Evolutionary conservation across 2,329 filamentous ascomycete species (phyloP).

Genomic region (Calonectria henricotiae): DNA sequence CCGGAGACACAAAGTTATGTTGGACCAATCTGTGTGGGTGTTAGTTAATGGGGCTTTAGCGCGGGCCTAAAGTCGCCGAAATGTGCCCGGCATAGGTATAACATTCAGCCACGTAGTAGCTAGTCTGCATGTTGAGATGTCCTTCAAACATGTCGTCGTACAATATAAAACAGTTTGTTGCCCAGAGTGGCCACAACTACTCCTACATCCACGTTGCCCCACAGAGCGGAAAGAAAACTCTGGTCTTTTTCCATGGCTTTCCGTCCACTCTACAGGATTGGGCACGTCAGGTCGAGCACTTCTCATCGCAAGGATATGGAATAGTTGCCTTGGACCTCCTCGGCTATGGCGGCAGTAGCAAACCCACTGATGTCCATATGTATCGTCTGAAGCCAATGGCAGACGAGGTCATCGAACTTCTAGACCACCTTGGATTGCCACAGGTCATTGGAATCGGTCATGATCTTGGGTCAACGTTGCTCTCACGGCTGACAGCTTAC

Average conservation of each 20-base stretch:
- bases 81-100: slow-evolving; percentile 45
- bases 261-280: slow-evolving; percentile 66
- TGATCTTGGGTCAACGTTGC: slow-evolving; percentile 56
- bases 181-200: slow-evolving; percentile 47
- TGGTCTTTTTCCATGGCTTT: slow-evolving; percentile 68
- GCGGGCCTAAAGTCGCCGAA: slow-evolving; percentile 43
- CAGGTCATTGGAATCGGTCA: slow-evolving; percentile 64
- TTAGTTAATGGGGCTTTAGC: neutral
- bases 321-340: slow-evolving; percentile 63
- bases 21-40: neutral
- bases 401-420: slow-evolving; percentile 56
- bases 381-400: slow-evolving; percentile 56
- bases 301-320: slow-evolving; percentile 60
- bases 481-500: slow-evolving; percentile 54
- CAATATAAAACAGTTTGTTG: slow-evolving; percentile 38
- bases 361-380: slow-evolving; percentile 48
- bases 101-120: neutral
- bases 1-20: no score
- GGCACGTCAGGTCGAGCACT: slow-evolving; percentile 57
- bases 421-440: slow-evolving; percentile 53
- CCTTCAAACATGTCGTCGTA: slow-evolving; percentile 30
- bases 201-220: slow-evolving; percentile 54
- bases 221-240: slow-evolving; percentile 50
- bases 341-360: slow-evolving; percentile 59
- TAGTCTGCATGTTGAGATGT: neutral